Evolutionary conservation across 129 eudicot species (phyloP), one percentile per base, ranked within the genome.

Genomic region (Arctium lappa): DNA sequence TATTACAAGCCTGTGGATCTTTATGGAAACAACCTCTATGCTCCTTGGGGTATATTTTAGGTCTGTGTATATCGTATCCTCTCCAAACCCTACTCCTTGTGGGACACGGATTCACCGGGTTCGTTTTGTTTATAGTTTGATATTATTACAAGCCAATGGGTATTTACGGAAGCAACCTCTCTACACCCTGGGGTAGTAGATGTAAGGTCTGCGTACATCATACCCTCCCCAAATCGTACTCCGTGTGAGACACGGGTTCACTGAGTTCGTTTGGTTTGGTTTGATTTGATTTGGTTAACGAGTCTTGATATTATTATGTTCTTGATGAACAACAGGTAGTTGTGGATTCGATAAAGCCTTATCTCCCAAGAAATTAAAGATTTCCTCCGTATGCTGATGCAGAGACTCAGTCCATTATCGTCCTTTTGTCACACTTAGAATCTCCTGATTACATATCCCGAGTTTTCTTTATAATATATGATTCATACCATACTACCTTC

Each of bases 311-410:
- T 65, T 56, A 46, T 32, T 56, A 46, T 32, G 36, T 77, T 69
- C 34, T 74, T 78, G 8, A 30, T 81, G 42, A 75, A 42, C 37
- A 69, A 74, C 94, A 95, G 97, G 99, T 95, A 32, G 99, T 93
- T 65, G 94, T 95, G 77, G 98, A 95, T 87, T 92, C 98, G 31
- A 88, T 91, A 77, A 95, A 89, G 85, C 93, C 97, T 85, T 88
- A 91, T 86, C 97, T 95, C 80, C 76, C 94, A 38, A 91, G 82
- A 85, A 89, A 89, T 73, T 94, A 86, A 88, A 85, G 77, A 62
- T 62, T 72, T 16, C 73, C 56, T 30, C 22, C 75, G 10, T 81
- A 37, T 27, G 37, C 74, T 65, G n/a, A 74, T 74, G 80, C 85
- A n/a, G 4, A 16, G 74, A 62, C 78, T n/a, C 74, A 11, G 11